Evolutionary conservation across 1,284 basidiomycete genomes (phyloP).

Genomic region (Pyrrhoderma lamaoense): DNA sequence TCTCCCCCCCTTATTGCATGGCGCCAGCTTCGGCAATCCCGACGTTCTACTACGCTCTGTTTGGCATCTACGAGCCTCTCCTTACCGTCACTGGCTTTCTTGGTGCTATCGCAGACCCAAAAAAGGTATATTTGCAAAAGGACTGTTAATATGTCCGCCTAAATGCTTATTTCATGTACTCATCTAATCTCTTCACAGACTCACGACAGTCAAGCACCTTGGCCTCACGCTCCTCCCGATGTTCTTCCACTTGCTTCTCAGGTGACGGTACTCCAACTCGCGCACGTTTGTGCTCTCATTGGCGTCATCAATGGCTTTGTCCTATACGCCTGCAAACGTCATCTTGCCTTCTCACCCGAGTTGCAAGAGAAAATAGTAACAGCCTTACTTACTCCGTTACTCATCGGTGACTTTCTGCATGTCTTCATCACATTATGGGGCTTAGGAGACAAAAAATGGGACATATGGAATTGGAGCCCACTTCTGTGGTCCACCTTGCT

Average conservation of each 20-base stretch:
- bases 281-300: constrained; percentile 65
- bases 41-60: constrained; percentile 61
- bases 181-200: constrained; percentile 42
- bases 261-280: constrained; percentile 62
- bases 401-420: constrained; percentile 61
- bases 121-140: constrained; percentile 35
- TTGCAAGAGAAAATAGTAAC: constrained; percentile 64
- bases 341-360: constrained; percentile 48
- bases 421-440: constrained; percentile 64
- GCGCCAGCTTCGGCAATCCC: constrained; percentile 52
- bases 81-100: constrained; percentile 57
- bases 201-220: constrained; percentile 67
- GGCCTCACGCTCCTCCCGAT: constrained; percentile 46
- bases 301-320: constrained; percentile 64
- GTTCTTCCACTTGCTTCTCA: constrained; percentile 52
- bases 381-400: constrained; percentile 56
- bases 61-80: constrained; percentile 65
- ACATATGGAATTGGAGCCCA: constrained; percentile 51
- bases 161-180: constrained; percentile 3
- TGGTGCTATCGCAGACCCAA: constrained; percentile 59
- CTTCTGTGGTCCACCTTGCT: constrained; percentile 61
- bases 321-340: constrained; percentile 48
- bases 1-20: neutral
- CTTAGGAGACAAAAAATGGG: constrained; percentile 57
- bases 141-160: neutral